A percentile compares a stretch with the other conserved stretches of the same genome.
Conservation (phyloP, 768 basidiomycete genomes). For the Cubamyces sp. region DNA sequence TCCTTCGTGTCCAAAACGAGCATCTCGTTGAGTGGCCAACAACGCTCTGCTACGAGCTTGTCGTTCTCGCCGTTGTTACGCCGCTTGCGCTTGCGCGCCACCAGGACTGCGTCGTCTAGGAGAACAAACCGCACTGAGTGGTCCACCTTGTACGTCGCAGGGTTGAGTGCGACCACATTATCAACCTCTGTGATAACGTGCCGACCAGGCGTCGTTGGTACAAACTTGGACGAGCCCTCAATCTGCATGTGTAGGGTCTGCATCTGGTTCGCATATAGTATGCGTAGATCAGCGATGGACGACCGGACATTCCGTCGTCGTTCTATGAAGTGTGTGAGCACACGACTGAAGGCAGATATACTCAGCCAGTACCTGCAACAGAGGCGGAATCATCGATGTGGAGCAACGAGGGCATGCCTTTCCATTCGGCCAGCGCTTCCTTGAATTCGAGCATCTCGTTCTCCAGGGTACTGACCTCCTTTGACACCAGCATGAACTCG, state of each 20-base stretch:
- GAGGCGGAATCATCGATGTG: constrained; percentile 86
- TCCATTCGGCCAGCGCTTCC: constrained; percentile 92
- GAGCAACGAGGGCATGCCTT: constrained; percentile 90
- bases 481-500: constrained; percentile 95
- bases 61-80: constrained; percentile 61
- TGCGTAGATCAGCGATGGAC: constrained; percentile 93
- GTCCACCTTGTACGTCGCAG: constrained; percentile 93
- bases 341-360: constrained; percentile 5
- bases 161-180: constrained; percentile 80
- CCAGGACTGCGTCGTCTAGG: constrained; percentile 88
- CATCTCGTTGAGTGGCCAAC: constrained; percentile 94
- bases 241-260: constrained; percentile 87
- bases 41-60: constrained; percentile 89
- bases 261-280: constrained; percentile 95
- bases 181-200: constrained; percentile 90
- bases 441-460: constrained; percentile 98
- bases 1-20: constrained; percentile 96
- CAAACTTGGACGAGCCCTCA: constrained; percentile 94
- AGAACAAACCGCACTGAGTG: constrained; percentile 89
- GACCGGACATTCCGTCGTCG: constrained; percentile 74
- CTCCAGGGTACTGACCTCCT: constrained; percentile 95
- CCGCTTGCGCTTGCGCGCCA: constrained; percentile 76
- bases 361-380: constrained; percentile 47
- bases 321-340: constrained; percentile 36
- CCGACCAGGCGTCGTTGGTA: constrained; percentile 87